Base-by-base conservation (phyloP, 164 flowering plant genomes). In the Brasenia schreberi region DNA sequence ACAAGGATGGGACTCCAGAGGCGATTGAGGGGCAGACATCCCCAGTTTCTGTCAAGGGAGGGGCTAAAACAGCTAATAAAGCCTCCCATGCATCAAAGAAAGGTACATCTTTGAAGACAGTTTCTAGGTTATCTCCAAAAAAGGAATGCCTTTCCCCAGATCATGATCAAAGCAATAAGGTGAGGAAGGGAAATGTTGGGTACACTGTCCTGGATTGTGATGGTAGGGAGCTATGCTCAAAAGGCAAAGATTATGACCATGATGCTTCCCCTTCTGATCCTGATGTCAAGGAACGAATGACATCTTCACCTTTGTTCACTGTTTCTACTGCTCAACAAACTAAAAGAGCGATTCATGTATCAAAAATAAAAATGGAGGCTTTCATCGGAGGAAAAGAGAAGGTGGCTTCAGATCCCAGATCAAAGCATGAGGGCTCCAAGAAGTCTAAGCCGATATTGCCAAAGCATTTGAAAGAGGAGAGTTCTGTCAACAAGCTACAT, bases 1-100 rank as follows among this genome's bases (percentile, higher is more conserved):
- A 61, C 59, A 83, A 79, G 71, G 75, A 76, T 59, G 66, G 68
- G 42, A 58, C 65, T 42, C 63, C 67, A 18, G 62, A 58, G 53
- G 44, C 62, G 62, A 63, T 65, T 19, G 68, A 69, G 64, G 62
- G 43, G 42, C 52, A 52, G 62, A 69, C 53, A 9, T 77, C 82
- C 66, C 71, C 70, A 17, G 65, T 62, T 62, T 68, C 77, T 19
- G 67, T 67, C 52, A 71, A 69, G 71, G 71, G 64, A 62, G 76
- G 67, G 16, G 61, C 44, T 16, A 69, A 72, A 60, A 18, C 62
- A 43, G 69, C 73, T 2, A 62, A 75, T 72, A 65, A n/a, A 42
- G 78, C 70, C 63, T 56, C 67, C 59, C 71, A 59, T 52, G 64
- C 66, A 63, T 62, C 61, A 65, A 79, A 69, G 59, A 64, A 77